Evolutionary conservation across 345 rosid genomes (phyloP), one percentile per base, ranked within the genome.

Genomic region (Lepidium didymum): DNA sequence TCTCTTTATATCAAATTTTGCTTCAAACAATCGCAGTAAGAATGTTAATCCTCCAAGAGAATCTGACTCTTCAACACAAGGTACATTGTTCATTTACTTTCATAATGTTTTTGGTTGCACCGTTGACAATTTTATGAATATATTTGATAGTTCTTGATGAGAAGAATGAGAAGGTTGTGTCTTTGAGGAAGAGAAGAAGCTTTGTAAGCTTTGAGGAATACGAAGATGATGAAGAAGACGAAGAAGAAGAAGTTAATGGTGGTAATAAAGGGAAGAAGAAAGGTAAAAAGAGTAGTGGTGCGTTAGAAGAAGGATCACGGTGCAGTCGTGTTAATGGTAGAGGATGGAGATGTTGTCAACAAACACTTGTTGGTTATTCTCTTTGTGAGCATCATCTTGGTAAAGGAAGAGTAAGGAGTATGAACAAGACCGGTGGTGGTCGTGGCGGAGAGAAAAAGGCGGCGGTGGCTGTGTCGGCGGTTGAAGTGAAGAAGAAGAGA

Each of bases 301-400:
- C 68, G 40, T 56, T 88, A 4, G 77, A 86, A 88, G 92, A 83
- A 69, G 99, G 96, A 23, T 91, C 99, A 29, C 52, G 97, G 73
- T 94, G 97, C 82, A 94, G 96, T 74, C 88, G 99, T 1, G 96
- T 89, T 12, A 94, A 94, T 29, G 99, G 99, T 31, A 79, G 96
- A 74, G 99, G 99, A 50, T 91, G 99, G 99, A 82, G 99, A 68
- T 94, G 99, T 46, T 84, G 91, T 58, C 97, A 91, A 36, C 97
- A 82, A 76, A 94, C 99, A 4, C 90, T 94, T 31, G 88, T 85
- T 25, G 97, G 97, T 3, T 94, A 94, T 72, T 91, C 97, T 0
- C 90, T 94, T 21, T 94, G 99, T 53, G 99, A 88, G 81, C 97
- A 94, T 78, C 99, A 94, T 69, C 68, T 94, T 36, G 99, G 99